Percentiles rank a stretch among this genome's conserved stretches.
Conservation (phyloP, 306 rosid genomes). For the Quercus mongolica region DNA sequence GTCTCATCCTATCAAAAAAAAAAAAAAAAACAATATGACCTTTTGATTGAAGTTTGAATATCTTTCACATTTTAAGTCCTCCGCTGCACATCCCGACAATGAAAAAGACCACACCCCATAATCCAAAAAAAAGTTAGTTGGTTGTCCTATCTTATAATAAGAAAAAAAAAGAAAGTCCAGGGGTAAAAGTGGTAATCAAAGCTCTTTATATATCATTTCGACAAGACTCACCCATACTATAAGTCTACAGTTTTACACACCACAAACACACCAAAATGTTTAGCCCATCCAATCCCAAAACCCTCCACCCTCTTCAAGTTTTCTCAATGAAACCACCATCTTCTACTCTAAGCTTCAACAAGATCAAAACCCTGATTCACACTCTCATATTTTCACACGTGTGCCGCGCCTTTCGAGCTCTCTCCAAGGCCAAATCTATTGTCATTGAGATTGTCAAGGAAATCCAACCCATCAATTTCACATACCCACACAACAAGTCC, state of each 20-base stretch:
- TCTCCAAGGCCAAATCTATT: conserved; percentile 51
- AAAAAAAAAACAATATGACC: too few species aligned
- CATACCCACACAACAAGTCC: conserved; percentile 18
- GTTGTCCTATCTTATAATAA: background rate
- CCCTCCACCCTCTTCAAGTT: conserved; percentile 43
- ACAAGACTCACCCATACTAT: background rate
- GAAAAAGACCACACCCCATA: background rate
- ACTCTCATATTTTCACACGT: conserved; percentile 59
- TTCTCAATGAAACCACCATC: conserved; percentile 41
- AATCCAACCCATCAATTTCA: conserved; percentile 27
- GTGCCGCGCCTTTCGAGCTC: conserved; percentile 45
- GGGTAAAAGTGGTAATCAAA: conserved; percentile 49
- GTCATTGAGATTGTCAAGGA: conserved; percentile 25
- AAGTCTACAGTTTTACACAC: too few species aligned
- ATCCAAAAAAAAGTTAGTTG: conserved; percentile 31
- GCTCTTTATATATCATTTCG: conserved; percentile 19
- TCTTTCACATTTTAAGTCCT: conserved; percentile 17
- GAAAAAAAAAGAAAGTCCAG: conserved; percentile 37
- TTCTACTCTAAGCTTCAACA: conserved; percentile 39
- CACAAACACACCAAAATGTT: conserved; percentile 28
- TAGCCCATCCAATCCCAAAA: conserved; percentile 37
- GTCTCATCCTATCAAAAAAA: background rate
- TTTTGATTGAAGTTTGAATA: background rate
- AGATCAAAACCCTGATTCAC: conserved; percentile 58
- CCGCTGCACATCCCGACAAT: background rate